Evolutionary conservation across 2,329 filamentous ascomycete species (phyloP), one percentile per base, ranked within the genome.

Genomic region (Aspergillus texensis): DNA sequence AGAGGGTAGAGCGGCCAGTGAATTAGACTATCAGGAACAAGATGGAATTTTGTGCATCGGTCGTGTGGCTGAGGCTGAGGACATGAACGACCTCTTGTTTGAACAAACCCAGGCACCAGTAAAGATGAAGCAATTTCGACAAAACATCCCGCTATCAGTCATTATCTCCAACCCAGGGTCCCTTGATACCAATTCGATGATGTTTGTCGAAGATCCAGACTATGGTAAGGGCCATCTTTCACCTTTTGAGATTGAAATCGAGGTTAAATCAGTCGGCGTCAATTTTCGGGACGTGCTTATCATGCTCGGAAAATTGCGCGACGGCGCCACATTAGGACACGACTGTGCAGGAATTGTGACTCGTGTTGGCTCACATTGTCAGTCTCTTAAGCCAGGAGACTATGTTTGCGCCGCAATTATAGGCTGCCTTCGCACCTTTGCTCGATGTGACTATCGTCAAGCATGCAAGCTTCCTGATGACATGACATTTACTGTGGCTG

Each of bases 361-460:
- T 28, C 50, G 43, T 10, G 52, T 60, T 21, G 45, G 45, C 16
- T 21, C 45, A 46, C 14, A n/a, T 26, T 21, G n/a, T 10, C 24
- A 21, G 10, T 21, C n/a, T 3, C 10, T 46, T 3, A 14, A 26
- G n/a, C n/a, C 45, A 3, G 61, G 61, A 5, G 10, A 24, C 14
- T 24, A 1, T 57, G 57, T 34, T 43, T 34, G 21, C 34, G 32
- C 12, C 54, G 55, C 28, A 30, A 53, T 19, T 24, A 16, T 6
- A 78, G 78, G 6, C 75, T 79, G 30, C 1, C 34, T 59, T 3
- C 66, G 70, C 1, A 77, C 66, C 12, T 71, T 68, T 46, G 65
- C 68, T n/a, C 64, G 72, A 28, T 65, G 67, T 30, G 61, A 67
- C 32, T 65, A 56, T 36, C 36, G 45, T 10, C 54, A 56, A 54